These are phyloP conservation scores for Dryas octopetala DNA, from an alignment of 306 rosid genomes.

Conservation along the genomic window DNA sequence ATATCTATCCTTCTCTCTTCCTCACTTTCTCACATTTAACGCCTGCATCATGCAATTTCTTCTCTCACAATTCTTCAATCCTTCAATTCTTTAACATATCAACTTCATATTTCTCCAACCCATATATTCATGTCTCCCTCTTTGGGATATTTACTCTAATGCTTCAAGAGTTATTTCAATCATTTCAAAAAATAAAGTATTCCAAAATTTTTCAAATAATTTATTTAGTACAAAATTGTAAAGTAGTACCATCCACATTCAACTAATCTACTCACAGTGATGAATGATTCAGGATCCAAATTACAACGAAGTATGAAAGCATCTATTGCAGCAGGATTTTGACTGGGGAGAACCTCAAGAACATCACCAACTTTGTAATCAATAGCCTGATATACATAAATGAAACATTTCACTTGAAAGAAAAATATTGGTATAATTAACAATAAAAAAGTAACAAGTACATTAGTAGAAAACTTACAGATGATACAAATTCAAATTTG, in stretches of 20 bases:
- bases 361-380: constrained; percentile 71
- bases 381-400: constrained; percentile 45
- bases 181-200: background rate
- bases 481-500: constrained; percentile 73
- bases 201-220: background rate
- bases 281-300: constrained; percentile 75
- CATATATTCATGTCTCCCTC: too few species aligned
- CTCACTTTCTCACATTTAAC: too few species aligned
- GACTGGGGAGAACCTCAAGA: constrained; percentile 83
- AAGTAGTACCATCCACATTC: background rate
- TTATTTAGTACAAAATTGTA: background rate
- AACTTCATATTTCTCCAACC: too few species aligned
- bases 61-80: too few species aligned
- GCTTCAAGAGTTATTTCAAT: too few species aligned
- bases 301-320: constrained; percentile 65
- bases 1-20: too few species aligned
- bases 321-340: constrained; percentile 65
- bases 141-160: too few species aligned
- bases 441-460: background rate
- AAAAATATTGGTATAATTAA: background rate
- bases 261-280: constrained; percentile 56
- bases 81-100: too few species aligned
- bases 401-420: constrained; percentile 12
- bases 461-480: constrained; percentile 42
- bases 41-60: too few species aligned